Evolutionary conservation across 495 filamentous ascomycete species (phyloP).

Genomic region (Astrothelium subdiscretum): DNA sequence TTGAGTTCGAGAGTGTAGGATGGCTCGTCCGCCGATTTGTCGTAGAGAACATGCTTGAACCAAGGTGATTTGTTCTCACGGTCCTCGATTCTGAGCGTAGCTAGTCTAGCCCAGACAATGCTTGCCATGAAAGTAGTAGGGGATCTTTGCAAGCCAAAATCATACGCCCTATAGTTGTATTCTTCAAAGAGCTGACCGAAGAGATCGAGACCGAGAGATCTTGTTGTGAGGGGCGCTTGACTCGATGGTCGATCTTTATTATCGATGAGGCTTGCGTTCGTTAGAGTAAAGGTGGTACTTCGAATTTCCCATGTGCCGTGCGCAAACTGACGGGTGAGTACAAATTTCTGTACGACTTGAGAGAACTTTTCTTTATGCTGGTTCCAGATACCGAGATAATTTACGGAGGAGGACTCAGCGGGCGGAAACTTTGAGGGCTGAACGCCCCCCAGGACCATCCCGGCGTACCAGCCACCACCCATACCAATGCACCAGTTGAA

Average conservation of each 20-base stretch:
- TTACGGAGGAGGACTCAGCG: neutral
- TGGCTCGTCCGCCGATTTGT: neutral
- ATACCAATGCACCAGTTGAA: neutral
- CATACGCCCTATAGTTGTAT: neutral
- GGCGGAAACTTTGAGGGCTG: neutral
- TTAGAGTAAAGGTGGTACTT: neutral
- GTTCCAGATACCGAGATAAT: neutral
- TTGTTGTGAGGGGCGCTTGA: neutral
- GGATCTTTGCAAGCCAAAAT: neutral
- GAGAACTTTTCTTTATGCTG: neutral
- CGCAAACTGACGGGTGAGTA: neutral
- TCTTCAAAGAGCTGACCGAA: neutral
- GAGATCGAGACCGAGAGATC: neutral
- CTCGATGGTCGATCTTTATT: neutral
- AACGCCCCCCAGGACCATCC: neutral
- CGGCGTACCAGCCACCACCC: neutral
- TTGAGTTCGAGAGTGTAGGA: neutral
- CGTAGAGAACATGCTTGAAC: neutral
- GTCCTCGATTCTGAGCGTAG: neutral
- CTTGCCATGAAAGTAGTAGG: neutral
- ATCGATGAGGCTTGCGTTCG: neutral
- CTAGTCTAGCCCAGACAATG: neutral
- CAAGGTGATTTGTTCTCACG: neutral
- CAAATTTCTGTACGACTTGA: neutral
- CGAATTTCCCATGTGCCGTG: neutral